These are phyloP conservation scores for Raphanus sativus DNA, from an alignment of 345 rosid species.

Conservation along the genomic window DNA sequence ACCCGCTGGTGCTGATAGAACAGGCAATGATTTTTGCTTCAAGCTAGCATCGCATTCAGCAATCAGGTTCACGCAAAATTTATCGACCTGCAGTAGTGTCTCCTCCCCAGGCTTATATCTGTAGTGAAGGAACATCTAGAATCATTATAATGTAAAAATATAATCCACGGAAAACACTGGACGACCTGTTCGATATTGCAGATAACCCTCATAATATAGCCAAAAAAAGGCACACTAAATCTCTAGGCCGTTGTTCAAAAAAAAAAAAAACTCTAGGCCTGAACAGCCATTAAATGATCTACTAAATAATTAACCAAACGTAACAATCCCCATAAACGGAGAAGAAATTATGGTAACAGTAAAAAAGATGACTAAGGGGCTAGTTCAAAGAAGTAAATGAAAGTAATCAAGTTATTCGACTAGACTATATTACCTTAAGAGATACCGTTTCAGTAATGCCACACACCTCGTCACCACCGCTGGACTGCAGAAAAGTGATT, in stretches of 20 bases:
- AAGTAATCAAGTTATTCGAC: slow-evolving; percentile 19
- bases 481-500: slow-evolving; percentile 65
- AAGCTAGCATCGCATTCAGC: slow-evolving; percentile 71
- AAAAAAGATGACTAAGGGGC: slow-evolving; percentile 4
- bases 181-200: slow-evolving; percentile 3
- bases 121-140: slow-evolving; percentile 38
- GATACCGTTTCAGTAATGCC: slow-evolving; percentile 83
- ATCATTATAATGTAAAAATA: slow-evolving; percentile 22
- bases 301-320: slow-evolving; percentile 11
- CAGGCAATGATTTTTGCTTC: slow-evolving; percentile 50
- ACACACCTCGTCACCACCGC: slow-evolving; percentile 96
- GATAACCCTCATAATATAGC: background rate
- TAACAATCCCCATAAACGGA: slow-evolving; percentile 3
- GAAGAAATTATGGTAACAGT: background rate
- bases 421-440: slow-evolving; percentile 61
- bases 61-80: slow-evolving; percentile 73
- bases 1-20: slow-evolving; percentile 45
- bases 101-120: slow-evolving; percentile 97
- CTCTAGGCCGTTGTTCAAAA: background rate
- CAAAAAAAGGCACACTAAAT: background rate
- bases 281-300: slow-evolving; percentile 13
- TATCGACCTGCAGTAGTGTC: slow-evolving; percentile 81
- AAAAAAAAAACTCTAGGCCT: background rate
- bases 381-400: slow-evolving; percentile 20
- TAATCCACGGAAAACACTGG: slow-evolving; percentile 5